Base-by-base conservation (phyloP, 352 stramenopile species). In the Phytophthora nicotianae region DNA sequence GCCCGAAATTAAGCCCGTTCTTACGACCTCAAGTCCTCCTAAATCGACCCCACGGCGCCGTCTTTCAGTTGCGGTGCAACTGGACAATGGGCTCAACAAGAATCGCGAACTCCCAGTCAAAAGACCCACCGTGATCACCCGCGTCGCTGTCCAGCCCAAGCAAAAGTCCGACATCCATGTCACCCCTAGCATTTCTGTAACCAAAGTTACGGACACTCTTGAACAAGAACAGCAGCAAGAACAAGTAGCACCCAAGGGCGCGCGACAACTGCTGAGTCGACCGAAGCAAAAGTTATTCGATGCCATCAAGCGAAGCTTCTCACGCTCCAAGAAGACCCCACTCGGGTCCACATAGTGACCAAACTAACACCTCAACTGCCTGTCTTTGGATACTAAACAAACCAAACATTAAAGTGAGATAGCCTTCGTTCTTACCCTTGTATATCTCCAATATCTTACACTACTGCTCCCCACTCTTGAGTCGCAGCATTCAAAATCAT, bases 201-300 rank as follows among this genome's bases (percentile, higher is more conserved):
- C 27, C 10, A 4, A 40, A 49, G 13, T 20, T 21, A 20, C 11
- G 16, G 40, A 47, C 14, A 29, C 40, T 1, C 9, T 24, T 29
- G 17, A 32, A 46, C 42, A 52, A 17, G 33, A 70, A 19, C 64
- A 67, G 19, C 27, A 65, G 17, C 14, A 67, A 24, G 38, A 27
- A 21, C 23, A 52, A 45, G 8, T 13, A 33, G 3, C 16, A 42
- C 50, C 23, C 0, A 65, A 73, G 24, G 50, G 58, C 24, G 14
- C 23, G 19, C 27, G 38, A 11, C 20, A 63, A 42, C 68, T 53
- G 38, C 52, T 79, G 21, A 89, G 81, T 75, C 71, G 81, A 32
- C 76, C 72, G 17, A 92, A 92, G 66, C 68, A 89, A 50, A 89
- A 88, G 58, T 70, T 92, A 16, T 65, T 90, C 20, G 70, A 88